Base-by-base conservation (phyloP, 2,329 filamentous ascomycete species). In the Diaporthe sp. region DNA sequence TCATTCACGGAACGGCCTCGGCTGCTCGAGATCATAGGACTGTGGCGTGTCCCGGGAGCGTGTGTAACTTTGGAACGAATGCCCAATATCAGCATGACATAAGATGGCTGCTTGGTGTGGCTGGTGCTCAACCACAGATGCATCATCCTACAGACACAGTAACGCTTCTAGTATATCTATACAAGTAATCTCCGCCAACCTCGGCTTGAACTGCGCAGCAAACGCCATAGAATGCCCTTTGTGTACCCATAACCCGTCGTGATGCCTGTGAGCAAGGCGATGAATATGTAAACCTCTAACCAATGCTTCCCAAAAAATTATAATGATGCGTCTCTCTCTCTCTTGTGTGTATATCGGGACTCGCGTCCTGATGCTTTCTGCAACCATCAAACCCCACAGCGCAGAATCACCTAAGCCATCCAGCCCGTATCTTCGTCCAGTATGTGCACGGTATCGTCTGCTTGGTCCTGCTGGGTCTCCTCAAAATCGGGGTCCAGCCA, bases 341-440 rank as follows among this genome's bases (percentile, higher is more conserved):
- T 28, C 34, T 37, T 46, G 44, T 44, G 34, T 5, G 34, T 71
- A n/a, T 55, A 49, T 22, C 62, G 31, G 70, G 68, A 67, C 69
- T 73, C 42, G 68, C 55, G 75, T 53, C 75, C 61, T 73, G 49
- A 34, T 67, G 51, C 17, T 72, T 65, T 28, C 19, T 72, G 51
- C 17, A 39, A 55, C 46, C 28, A 39, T 37, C 49, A 37, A 28
- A 65, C 61, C 22, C 49, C 19, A 49, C 17, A 58, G 34, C 51
- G 17, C 49, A 61, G 6, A 69, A 44, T 37, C 37, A 31, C 19
- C 51, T 70, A 42, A 39, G 37, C 72, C 62, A 75, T 75, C 61
- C 75, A 75, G 17, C 69, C 70, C 1, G 22, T n/a, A 22, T 71
- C 73, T 49, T 65, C 69, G 39, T 72, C 57, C 28, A 69, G 3